phyloP scores from a whole-genome alignment of 2,329 filamentous ascomycete species.

The Graphium sp. region DNA sequence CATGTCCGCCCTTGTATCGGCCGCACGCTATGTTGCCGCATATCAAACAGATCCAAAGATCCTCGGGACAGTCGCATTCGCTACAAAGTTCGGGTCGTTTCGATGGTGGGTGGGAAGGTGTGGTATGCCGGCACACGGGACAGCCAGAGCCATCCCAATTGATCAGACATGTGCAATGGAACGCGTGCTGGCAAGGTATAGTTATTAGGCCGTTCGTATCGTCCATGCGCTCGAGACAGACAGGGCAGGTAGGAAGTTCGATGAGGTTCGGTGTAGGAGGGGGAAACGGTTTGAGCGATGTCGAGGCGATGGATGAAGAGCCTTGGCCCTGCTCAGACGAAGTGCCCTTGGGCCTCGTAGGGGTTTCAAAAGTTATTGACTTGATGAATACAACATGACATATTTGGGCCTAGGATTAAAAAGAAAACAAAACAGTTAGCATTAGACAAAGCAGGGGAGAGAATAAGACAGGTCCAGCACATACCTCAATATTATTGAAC shows the following conservation, averaged over 20 bases:
- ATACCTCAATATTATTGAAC: conserved; percentile 80
- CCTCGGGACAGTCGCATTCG: conserved; percentile 62
- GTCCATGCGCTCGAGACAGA: conserved; percentile 96
- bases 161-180: conserved; percentile 89
- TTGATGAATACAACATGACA: conserved; percentile 93
- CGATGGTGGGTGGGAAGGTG: conserved; percentile 29
- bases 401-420: conserved; percentile 52
- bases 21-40: conserved; percentile 89
- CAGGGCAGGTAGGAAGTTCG: conserved; percentile 87
- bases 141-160: conserved; percentile 93
- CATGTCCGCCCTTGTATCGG: conserved; percentile 83
- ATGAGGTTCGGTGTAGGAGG: conserved; percentile 66
- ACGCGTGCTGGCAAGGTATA: conserved; percentile 93
- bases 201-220: conserved; percentile 90
- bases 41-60: conserved; percentile 90
- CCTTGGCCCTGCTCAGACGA: conserved; percentile 25
- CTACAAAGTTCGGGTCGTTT: conserved; percentile 54
- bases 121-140: conserved; percentile 83
- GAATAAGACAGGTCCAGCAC: conserved; percentile 4
- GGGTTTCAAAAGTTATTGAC: conserved; percentile 68
- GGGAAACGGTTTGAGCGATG: conserved; percentile 39
- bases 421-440: conserved; percentile 6
- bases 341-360: conserved; percentile 25
- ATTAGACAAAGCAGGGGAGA: neutral
- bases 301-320: conserved; percentile 35